Conservation (phyloP, 2,329 filamentous ascomycete genomes). For the Ceratocystis alfenasii region DNA sequence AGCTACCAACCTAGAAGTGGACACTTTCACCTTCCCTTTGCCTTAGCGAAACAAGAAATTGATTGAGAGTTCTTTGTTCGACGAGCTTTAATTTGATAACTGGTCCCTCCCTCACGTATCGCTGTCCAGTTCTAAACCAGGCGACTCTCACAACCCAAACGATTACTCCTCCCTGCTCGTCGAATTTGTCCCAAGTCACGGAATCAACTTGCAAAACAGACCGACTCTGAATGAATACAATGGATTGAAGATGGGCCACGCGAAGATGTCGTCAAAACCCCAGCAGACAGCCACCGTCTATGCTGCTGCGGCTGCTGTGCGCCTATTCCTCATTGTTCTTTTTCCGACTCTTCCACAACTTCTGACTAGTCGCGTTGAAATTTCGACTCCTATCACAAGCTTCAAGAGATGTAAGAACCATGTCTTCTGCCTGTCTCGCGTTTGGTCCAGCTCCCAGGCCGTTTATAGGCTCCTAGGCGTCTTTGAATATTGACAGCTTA, state of each 20-base stretch:
- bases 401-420: conserved; percentile 76
- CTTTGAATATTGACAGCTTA: conserved; percentile 14
- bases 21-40: conserved; percentile 16
- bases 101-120: not conserved
- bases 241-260: conserved; percentile 19
- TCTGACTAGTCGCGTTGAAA: conserved; percentile 82
- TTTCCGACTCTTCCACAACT: conserved; percentile 78
- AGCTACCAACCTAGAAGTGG: conserved; percentile 13
- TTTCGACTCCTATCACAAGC: conserved; percentile 92
- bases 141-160: not conserved
- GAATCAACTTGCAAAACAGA: not conserved
- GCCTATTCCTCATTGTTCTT: conserved; percentile 64
- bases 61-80: not conserved
- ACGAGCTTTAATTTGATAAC: not conserved
- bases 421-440: not conserved
- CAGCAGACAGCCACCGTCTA: conserved; percentile 42
- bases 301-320: conserved; percentile 60
- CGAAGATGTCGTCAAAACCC: conserved; percentile 20
- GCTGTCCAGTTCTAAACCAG: not conserved
- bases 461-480: not conserved
- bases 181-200: not conserved
- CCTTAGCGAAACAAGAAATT: not conserved
- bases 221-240: conserved; percentile 16
- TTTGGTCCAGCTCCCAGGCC: not conserved
- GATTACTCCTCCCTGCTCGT: not conserved